phyloP scores from a whole-genome alignment of 2,329 filamentous ascomycete species.

The Plectosphaerella sp. region DNA sequence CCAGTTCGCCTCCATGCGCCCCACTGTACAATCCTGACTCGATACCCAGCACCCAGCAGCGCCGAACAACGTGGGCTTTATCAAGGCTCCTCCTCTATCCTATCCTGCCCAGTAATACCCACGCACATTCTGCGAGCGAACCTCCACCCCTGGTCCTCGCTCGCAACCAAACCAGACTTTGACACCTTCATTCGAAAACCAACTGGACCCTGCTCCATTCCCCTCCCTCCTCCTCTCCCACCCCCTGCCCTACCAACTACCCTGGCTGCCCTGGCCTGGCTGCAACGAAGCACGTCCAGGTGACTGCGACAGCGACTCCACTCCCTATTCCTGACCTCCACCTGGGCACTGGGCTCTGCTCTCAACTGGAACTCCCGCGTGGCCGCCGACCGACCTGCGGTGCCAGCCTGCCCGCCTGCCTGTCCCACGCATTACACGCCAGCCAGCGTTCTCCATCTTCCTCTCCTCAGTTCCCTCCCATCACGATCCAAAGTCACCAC shows the following conservation, averaged over 20 bases:
- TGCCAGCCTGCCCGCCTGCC: not conserved
- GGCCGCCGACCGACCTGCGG: not conserved
- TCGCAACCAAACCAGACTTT: not conserved
- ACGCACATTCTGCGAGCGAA: not conserved
- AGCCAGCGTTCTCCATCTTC: not conserved
- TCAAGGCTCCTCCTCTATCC: not conserved
- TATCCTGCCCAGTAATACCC: not conserved
- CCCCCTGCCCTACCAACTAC: no score
- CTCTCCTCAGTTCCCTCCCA: not conserved
- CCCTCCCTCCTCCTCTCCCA: not conserved
- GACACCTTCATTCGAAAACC: slow-evolving; percentile 1
- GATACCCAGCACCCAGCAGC: not conserved
- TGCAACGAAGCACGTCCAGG: not conserved
- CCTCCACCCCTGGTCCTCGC: not conserved
- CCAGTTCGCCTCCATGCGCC: not conserved
- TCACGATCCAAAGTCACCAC: not conserved
- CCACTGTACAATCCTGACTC: not conserved
- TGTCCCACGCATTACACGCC: not conserved
- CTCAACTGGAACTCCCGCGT: no score
- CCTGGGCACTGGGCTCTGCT: no score
- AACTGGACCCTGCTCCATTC: slow-evolving; percentile 3
- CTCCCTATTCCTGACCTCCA: slow-evolving; percentile 3
- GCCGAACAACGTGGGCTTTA: not conserved
- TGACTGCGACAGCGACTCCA: slow-evolving; percentile 4
- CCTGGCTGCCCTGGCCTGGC: not conserved